Evolutionary conservation across 345 rosid genomes (phyloP).

Genomic region (Noccaea bulbosa): DNA sequence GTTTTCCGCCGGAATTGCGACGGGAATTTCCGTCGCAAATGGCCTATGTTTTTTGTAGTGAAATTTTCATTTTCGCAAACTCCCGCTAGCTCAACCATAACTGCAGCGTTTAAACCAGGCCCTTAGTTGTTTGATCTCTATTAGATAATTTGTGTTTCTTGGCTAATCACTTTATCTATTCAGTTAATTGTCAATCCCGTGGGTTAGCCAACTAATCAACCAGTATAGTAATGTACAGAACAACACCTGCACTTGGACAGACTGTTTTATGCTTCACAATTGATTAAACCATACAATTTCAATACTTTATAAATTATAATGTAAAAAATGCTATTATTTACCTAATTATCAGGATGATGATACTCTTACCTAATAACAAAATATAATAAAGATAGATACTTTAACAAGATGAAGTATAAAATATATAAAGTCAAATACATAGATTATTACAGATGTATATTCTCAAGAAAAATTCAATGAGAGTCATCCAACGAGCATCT

Average conservation of each 20-base stretch:
- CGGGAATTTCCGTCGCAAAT: too few species aligned
- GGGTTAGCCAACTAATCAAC: slow-evolving; percentile 34
- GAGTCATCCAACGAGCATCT: slow-evolving; percentile 2
- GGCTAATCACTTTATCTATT: slow-evolving; percentile 19
- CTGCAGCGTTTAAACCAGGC: too few species aligned
- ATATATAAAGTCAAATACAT: too few species aligned
- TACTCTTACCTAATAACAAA: slow-evolving; percentile 16
- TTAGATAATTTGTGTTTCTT: slow-evolving; percentile 13
- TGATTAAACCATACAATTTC: neutral
- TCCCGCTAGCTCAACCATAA: too few species aligned
- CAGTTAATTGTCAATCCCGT: neutral
- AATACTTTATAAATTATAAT: neutral
- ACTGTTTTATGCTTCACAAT: slow-evolving; percentile 27
- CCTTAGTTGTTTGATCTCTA: neutral
- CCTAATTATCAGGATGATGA: slow-evolving; percentile 31
- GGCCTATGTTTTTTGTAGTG: too few species aligned
- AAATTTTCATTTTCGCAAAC: too few species aligned
- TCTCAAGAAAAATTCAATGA: neutral
- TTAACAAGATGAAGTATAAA: too few species aligned
- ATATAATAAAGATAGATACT: neutral
- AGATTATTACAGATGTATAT: neutral
- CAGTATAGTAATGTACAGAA: neutral
- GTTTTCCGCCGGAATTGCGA: too few species aligned
- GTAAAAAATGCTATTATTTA: neutral
- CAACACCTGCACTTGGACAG: slow-evolving; percentile 26